Evolutionary conservation across 2,329 filamentous ascomycete species (phyloP), one percentile per base, ranked within the genome.

Genomic region (Ascochyta pisi): DNA sequence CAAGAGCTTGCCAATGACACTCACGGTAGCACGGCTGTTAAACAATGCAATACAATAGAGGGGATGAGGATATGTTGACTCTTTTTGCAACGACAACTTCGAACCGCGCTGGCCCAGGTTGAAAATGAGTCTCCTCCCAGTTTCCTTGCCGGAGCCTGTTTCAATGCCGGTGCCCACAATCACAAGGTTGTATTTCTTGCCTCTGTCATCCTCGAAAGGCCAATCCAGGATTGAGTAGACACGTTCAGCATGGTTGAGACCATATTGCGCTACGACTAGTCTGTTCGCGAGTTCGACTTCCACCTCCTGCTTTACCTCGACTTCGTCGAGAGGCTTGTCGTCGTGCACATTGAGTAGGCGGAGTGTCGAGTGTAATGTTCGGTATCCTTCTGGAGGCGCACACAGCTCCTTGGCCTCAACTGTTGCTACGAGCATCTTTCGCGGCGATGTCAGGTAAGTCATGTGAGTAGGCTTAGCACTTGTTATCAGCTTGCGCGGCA

Each of bases 161-260:
- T 48, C 63, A 12, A 73, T 56, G 1, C 70, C 69, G 15, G 84
- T 85, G 4, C 84, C 81, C 10, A 89, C 81, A 13, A 91, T 79
- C 29, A 91, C 78, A 66, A 86, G 89, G 1, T 83, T 80, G 72
- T 88, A 89, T 0, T 75, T 80, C 51, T 82, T 84, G n/a, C 78
- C 79, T 4, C 63, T 56, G 34, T 84, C 80, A 51, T 84, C 83
- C 29, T 78, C 75, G 58, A 84, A 86, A 5, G 79, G 71, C 89
- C 89, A 92, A 58, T 90, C 86, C 1, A 82, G 73, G 7, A 92
- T 71, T 1, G 84, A 81, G 39, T 84, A 79, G 1, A 92, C 83
- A 35, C 80, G 81, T 59, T 89, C 86, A 0, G 83, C 83, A 0
- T 74, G 60, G 40, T 83, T 80, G 15, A 92, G 76, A 3, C 83